A percentile compares a stretch with the other conserved stretches of the same genome.
Evolutionary conservation across 192 early-diverging fungal species (phyloP).

Genomic region (Phlyctochytrium arcticum): DNA sequence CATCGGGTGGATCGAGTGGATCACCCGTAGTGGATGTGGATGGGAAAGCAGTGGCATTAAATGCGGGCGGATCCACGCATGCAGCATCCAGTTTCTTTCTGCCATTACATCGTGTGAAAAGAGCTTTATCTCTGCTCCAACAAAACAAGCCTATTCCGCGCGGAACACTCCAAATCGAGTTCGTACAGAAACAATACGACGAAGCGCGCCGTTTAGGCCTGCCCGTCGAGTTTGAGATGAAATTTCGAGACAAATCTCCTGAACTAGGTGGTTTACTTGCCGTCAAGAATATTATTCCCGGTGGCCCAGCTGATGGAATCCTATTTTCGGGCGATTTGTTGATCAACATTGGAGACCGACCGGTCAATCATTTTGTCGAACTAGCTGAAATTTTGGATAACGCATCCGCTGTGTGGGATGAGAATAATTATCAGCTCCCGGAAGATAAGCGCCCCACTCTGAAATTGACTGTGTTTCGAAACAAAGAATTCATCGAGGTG

Average conservation of each 20-base stretch:
- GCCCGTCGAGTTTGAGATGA: conserved; percentile 53
- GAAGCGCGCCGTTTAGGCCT: conserved; percentile 60
- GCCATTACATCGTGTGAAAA: conserved; percentile 50
- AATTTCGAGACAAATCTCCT: conserved; percentile 50
- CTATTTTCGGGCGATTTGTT: conserved; percentile 46
- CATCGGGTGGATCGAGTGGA: conserved; percentile 69
- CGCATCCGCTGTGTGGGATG: conserved; percentile 18
- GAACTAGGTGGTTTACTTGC: conserved; percentile 69
- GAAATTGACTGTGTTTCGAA: conserved; percentile 30
- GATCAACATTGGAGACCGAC: conserved; percentile 41
- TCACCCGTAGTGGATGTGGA: conserved; percentile 77
- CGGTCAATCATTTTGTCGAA: conserved; percentile 69
- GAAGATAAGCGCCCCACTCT: conserved; percentile 9
- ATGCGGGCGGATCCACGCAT: conserved; percentile 60
- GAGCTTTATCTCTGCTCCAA: conserved; percentile 24
- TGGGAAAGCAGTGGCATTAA: conserved; percentile 68
- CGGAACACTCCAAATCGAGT: conserved; percentile 26
- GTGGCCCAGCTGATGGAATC: conserved; percentile 55
- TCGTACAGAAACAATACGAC: conserved; percentile 33
- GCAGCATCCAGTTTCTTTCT: conserved; percentile 77
- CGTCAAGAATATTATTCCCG: conserved; percentile 52
- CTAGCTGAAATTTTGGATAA: conserved; percentile 60
- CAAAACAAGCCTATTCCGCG: conserved; percentile 17
- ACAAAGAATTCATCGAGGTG: conserved; percentile 43
- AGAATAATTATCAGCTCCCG: conserved; percentile 2